Base-by-base conservation (phyloP, 2,329 filamentous ascomycete genomes). In the Thermothelomyces thermophilus region DNA sequence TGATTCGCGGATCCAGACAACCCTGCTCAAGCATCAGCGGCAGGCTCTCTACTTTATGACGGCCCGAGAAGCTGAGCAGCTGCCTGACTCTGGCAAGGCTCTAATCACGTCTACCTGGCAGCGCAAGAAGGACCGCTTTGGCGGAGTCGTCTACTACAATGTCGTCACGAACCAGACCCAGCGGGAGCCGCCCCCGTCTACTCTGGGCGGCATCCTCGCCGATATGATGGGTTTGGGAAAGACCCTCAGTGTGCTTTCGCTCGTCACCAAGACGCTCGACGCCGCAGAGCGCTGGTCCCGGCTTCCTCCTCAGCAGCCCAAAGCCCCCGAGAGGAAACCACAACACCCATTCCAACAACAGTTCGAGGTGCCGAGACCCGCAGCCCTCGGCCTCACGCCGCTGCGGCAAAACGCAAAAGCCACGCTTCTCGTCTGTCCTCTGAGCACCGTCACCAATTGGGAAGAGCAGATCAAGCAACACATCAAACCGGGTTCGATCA, bases 401-500 rank as follows among this genome's bases (percentile, higher is more conserved):
- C 63, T 86, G n/a, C 68, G 70, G 17, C 74, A 73, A 36, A 95
- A 96, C 61, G 82, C 80, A 5, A 86, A 82, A 62, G 82, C 87
- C 0, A 97, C 93, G 0, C 72, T 98, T 28, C 76, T 98, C 16
- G 81, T 98, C 14, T 94, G 87, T 50, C 93, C 93, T 1, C 76
- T 96, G 2, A 95, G 88, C 62, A 93, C 91, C 0, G 83, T 97
- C 51, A 84, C 86, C 22, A 98, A 97, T 62, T 98, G 93, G 93
- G 86, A 91, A 60, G 83, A 90, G 58, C 93, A 98, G 67, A 87
- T 97, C 54, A 85, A 85, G 60, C 78, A 86, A 51, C 93, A 98
- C 66, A 73, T 95, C 40, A 74, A 77, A 43, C 73, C 79, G 0
- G 76, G 74, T 0, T 70, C 77, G 7, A 63, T 97, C 16, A 83